Conservation (phyloP, 78 protist genomes). For the Dictyostelium brefeldianum region DNA sequence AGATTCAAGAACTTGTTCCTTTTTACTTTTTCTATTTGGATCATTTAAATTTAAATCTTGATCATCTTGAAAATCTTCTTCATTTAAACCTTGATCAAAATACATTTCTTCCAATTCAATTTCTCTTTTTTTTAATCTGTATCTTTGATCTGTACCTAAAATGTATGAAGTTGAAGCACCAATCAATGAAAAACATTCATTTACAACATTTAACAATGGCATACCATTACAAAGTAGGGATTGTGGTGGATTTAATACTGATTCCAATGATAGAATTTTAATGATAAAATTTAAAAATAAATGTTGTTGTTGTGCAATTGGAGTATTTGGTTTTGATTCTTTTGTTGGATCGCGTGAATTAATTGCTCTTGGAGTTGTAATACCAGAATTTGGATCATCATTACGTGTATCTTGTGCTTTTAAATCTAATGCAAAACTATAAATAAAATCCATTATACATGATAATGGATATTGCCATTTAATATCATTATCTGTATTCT, state of each 20-base stretch:
- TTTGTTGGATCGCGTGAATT: background rate
- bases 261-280: conserved; percentile 3
- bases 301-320: conserved; percentile 54
- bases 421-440: conserved; percentile 19
- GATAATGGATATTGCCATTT: conserved; percentile 73
- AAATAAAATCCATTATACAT: conserved; percentile 40
- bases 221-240: conserved; percentile 45
- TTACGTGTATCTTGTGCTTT: conserved; percentile 3
- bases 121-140: conserved; percentile 50
- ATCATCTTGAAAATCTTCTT: conserved; percentile 47
- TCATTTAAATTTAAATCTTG: conserved; percentile 20
- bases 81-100: conserved; percentile 74
- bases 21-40: background rate
- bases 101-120: conserved; percentile 73
- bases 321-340: background rate
- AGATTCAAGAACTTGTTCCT: background rate
- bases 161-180: conserved; percentile 52
- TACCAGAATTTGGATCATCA: conserved; percentile 14
- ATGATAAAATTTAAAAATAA: conserved; percentile 7
- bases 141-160: conserved; percentile 46
- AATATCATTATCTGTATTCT: conserved; percentile 33
- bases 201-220: conserved; percentile 8
- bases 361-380: conserved; percentile 15
- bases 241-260: conserved; percentile 46
- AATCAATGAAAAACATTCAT: conserved; percentile 8